phyloP scores from a whole-genome alignment of 2,329 filamentous ascomycete species.

The Dothidotthia symphoricarpi region DNA sequence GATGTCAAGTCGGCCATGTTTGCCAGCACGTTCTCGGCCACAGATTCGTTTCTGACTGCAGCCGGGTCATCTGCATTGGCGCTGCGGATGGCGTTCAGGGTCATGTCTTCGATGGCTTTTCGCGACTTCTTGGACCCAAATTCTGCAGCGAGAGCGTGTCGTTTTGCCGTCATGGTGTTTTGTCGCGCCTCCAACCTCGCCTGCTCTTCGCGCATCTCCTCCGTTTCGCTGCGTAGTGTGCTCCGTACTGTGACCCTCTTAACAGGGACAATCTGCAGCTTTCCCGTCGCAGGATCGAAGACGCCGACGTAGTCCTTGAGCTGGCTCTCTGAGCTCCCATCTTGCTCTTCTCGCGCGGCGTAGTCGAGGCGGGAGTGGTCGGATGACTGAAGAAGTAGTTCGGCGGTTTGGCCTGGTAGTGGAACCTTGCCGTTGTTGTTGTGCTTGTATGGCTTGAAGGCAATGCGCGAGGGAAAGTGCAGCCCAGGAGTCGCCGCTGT shows the following conservation, averaged over 20 bases:
- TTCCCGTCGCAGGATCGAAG: constrained; percentile 55
- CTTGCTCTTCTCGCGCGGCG: constrained; percentile 52
- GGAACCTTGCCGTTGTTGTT: constrained; percentile 35
- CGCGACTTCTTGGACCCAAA: constrained; percentile 86
- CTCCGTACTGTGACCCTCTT: constrained; percentile 57
- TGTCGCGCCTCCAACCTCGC: constrained; percentile 27
- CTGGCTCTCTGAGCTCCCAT: constrained; percentile 48
- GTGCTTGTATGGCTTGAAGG: constrained; percentile 52
- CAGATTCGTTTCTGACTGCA: constrained; percentile 25
- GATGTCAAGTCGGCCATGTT: constrained; percentile 62
- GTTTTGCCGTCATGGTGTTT: constrained; percentile 55
- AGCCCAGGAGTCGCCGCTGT: constrained; percentile 47
- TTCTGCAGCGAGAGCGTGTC: constrained; percentile 68
- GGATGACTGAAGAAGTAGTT: constrained; percentile 61
- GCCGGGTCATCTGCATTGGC: constrained; percentile 17
- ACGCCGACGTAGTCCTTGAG: constrained; percentile 62
- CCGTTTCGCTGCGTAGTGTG: constrained; percentile 46
- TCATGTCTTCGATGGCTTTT: constrained; percentile 68
- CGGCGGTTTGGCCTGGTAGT: constrained; percentile 32
- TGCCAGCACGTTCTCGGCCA: constrained; percentile 54
- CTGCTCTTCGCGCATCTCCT: constrained; percentile 40
- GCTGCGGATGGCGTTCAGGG: constrained; percentile 66
- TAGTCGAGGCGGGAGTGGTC: constrained; percentile 61
- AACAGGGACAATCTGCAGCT: constrained; percentile 53
- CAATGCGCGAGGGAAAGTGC: constrained; percentile 40